Base-by-base conservation (phyloP, 257 asterid genomes). In the Buddleja alternifolia region DNA sequence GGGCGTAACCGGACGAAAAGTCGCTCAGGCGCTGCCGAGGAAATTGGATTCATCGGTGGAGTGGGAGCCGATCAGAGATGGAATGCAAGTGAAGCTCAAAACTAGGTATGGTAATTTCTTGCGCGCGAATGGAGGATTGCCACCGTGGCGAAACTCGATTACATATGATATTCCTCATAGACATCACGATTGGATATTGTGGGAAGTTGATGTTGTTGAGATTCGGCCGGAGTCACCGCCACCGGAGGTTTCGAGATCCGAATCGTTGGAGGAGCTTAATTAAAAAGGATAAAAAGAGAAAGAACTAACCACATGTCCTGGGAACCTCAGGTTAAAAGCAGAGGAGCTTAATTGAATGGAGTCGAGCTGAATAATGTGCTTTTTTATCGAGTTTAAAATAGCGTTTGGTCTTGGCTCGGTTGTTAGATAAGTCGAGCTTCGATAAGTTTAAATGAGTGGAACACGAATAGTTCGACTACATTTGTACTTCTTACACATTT, bases 141-240 rank as follows among this genome's bases (percentile, higher is more conserved):
- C 97, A 6, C 98, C 98, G 2, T 93, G 96, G 97, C 73, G 98
- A 65, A 93, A 93, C 67, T 90, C 98, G 29, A 69, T 93, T 45
- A 86, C 98, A 0, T 97, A 93, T 52, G 98, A 90, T 19, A 85
- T 93, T 14, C 96, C 97, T 10, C 94, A 82, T 34, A 63, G 85
- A 7, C 97, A 89, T 37, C 92, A 60, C 1, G 90, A 73, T 34
- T 88, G 96, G 97, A 51, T 88, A 44, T 48, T 93, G 64, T 93
- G 98, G 98, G 86, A 77, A 19, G 85, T 93, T 32, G 89, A 90
- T 60, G 70, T 81, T 8, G 52, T 85, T 14, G 94, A 90, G 78
- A 71, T 66, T 3, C 74, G 86, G 6, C 80, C 95, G 0, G 79
- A 74, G 2, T 58, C 83, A 14, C 80, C 88, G 6, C n/a, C n/a